Conservation (phyloP, 441 rosid species). For the Heliophila coronopifolia region DNA sequence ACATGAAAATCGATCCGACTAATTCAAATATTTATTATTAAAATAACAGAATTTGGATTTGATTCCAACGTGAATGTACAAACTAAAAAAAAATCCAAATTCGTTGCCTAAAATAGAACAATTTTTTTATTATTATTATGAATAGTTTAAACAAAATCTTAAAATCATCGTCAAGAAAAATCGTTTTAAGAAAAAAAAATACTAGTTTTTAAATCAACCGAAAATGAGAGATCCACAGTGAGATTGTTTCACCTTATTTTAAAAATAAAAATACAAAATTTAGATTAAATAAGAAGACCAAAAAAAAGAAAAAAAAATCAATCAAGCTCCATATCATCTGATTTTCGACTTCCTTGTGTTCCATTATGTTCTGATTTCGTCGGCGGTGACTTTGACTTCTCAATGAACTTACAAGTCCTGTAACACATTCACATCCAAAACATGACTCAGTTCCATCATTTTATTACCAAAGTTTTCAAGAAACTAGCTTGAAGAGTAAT, state of each 20-base stretch:
- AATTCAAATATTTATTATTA: not conserved
- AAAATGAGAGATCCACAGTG: slow-evolving; percentile 5
- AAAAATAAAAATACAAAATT: slow-evolving; percentile 9
- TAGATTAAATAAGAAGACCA: not conserved
- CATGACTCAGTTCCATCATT: not conserved
- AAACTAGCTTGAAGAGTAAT: no score
- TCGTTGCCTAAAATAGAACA: not conserved
- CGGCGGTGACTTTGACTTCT: slow-evolving; percentile 34
- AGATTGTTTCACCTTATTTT: slow-evolving; percentile 10
- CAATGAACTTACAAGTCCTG: slow-evolving; percentile 53
- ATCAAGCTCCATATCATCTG: slow-evolving; percentile 36
- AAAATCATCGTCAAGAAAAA: slow-evolving; percentile 1
- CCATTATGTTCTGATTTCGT: slow-evolving; percentile 30
- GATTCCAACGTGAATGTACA: not conserved
- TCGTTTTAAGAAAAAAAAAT: not conserved
- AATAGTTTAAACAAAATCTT: not conserved
- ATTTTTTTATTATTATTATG: no score
- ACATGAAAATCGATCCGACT: not conserved
- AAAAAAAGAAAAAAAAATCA: not conserved
- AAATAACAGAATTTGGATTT: not conserved
- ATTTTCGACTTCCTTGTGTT: slow-evolving; percentile 21
- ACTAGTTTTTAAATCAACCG: slow-evolving; percentile 1
- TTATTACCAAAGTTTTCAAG: not conserved
- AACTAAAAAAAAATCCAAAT: not conserved
- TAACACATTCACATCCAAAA: slow-evolving; percentile 19